Conservation (phyloP, 148 eudicot genomes). For the Arctostaphylos glauca region DNA sequence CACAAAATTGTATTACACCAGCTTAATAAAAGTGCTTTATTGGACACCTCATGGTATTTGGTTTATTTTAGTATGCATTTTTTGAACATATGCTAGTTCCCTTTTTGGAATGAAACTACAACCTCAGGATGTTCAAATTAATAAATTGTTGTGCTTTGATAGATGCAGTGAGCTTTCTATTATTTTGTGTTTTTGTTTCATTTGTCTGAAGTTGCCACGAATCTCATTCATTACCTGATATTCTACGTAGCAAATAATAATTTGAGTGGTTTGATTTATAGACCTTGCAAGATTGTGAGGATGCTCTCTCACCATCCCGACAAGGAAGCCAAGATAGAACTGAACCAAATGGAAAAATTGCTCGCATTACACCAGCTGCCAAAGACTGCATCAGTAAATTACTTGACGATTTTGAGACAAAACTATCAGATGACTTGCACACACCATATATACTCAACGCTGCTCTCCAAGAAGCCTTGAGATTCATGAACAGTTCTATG, state of each 20-base stretch:
- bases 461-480: slow-evolving; percentile 57
- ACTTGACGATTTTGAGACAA: slow-evolving; percentile 45
- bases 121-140: background rate
- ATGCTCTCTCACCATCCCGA: slow-evolving; percentile 39
- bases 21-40: too few relatives aligned
- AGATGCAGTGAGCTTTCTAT: background rate
- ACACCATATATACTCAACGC: slow-evolving; percentile 53
- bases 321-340: slow-evolving; percentile 29
- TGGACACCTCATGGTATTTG: background rate
- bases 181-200: too few relatives aligned
- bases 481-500: slow-evolving; percentile 42
- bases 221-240: background rate
- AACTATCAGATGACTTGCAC: slow-evolving; percentile 76
- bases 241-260: background rate
- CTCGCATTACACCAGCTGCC: slow-evolving; percentile 35
- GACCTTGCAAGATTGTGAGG: slow-evolving; percentile 70
- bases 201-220: too few relatives aligned
- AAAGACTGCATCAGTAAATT: slow-evolving; percentile 48
- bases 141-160: slow-evolving; percentile 5
- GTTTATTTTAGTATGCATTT: background rate
- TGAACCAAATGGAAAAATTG: slow-evolving; percentile 31
- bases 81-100: background rate
- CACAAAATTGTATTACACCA: too few relatives aligned
- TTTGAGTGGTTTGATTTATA: slow-evolving; percentile 19
- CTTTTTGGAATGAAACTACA: background rate